Base-by-base conservation (phyloP, 176 grass and related monocot species). In the Tillandsia leiboldiana region DNA sequence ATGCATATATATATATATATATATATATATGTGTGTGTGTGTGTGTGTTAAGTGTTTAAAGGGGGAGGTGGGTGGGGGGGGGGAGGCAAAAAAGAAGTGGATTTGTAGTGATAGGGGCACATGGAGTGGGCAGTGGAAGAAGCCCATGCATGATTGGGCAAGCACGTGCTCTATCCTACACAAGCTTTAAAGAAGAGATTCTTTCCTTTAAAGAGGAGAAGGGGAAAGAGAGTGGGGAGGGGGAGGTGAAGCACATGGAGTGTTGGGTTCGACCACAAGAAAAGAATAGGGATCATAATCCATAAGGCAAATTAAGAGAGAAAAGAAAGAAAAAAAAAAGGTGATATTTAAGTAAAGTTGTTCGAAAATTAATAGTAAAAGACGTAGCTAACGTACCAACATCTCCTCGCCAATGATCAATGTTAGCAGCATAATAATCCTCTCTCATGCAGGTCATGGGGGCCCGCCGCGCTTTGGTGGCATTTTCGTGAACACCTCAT, bases 171-270 rank as follows among this genome's bases (percentile, higher is more conserved):
- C 78, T 65, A 47, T 9, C 42, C 11, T 11, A 20, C 49, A 20
- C 53, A 71, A 12, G 70, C 50, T 71, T 42, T 70, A 73, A 78
- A 81, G 61, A 29, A 64, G 67, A 1, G 74, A 85, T 81, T 67
- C 82, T 72, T 80, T 83, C 78, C 85, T 66, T 83, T 75, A 82
- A 50, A 75, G 70, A 50, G 64, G 29, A 88, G 80, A 75, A 81
- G 78, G 70, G 47, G 63, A 61, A n/a, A 23, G 56, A 61, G 56
- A 61, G 29, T 11, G n/a, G 24, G 51, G 51, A 12, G 49, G 63
- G 26, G 74, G 27, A 68, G 52, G 49, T 5, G 52, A 81, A 84
- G 72, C 81, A 84, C 85, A 83, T 92, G 89, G 79, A 70, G 33
- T 92, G 85, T 72, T 88, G 77, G 78, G 27, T 69, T 18, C 48